Base-by-base conservation (phyloP, 352 stramenopile genomes). In the Phytophthora pinifolia region DNA sequence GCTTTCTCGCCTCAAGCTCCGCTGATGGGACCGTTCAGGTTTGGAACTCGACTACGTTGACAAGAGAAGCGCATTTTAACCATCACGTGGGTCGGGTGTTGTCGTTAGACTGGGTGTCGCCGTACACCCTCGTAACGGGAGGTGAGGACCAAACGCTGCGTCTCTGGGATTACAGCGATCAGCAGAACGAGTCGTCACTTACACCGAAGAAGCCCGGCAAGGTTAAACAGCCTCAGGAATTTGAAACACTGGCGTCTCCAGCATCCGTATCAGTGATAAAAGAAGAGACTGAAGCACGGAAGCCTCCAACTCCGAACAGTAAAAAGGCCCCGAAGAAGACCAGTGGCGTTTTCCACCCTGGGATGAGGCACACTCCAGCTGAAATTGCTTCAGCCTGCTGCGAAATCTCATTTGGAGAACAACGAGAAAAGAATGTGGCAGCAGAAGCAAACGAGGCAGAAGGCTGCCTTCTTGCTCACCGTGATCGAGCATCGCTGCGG, bases 81-180 rank as follows among this genome's bases (percentile, higher is more conserved):
- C 39, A 71, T 15, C 83, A 93, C 33, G 37, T 69, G 20, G 76
- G 77, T 13, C 72, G 83, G 1, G 80, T 84, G 10, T 53, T 91
- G 30, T 68, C 78, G 0, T 43, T 89, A 3, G 67, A 70, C 7
- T 93, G 83, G 79, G 46, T 89, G 8, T 61, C 64, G 8, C n/a
- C 53, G 3, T 66, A 62, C 9, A 54, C 59, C 0, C 48, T 93
- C 1, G 67, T 72, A n/a, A 89, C 74, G 25, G 76, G 75, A 15
- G 76, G 79, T 20, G 80, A 91, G 17, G 80, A 90, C 37, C 83
- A 93, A 59, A 80, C 77, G 3, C 64, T 86, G 18, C 78, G 80
- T 4, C 12, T 86, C 9, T 93, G 83, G 83, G 57, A 78, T 25
- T 76, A 72, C n/a, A 65, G 46, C 46, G 36, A 67, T 0, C 73